Conservation (phyloP, 441 rosid genomes). For the Theobroma grandiflorum region DNA sequence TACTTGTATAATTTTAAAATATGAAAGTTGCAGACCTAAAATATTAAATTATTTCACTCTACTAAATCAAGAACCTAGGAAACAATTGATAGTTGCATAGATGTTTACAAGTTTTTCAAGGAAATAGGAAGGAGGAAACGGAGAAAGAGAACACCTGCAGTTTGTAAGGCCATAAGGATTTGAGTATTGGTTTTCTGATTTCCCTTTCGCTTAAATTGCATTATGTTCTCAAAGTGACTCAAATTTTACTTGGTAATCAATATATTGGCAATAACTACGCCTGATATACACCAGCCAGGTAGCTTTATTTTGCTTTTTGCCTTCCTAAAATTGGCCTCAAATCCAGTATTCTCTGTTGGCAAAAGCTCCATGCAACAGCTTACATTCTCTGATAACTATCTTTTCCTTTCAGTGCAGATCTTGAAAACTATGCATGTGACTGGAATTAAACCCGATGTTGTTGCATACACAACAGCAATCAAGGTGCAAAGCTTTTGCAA, state of each 20-base stretch:
- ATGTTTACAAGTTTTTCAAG: not conserved
- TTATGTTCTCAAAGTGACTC: not conserved
- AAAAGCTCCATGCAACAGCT: not conserved
- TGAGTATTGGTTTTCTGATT: not conserved
- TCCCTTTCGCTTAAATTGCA: not conserved
- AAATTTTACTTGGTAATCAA: not conserved
- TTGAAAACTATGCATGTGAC: constrained; percentile 73
- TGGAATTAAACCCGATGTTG: constrained; percentile 85
- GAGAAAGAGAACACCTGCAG: not conserved
- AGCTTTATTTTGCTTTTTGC: not conserved
- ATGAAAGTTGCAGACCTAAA: not conserved
- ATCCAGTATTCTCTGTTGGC: not conserved
- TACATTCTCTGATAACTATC: constrained; percentile 40
- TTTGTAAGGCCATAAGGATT: not conserved
- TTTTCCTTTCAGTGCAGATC: constrained; percentile 70
- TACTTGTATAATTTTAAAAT: not conserved
- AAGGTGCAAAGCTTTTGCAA: constrained; percentile 60
- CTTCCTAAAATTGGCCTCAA: not conserved
- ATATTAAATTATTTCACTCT: not conserved
- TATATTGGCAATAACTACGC: not conserved
- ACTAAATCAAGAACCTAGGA: not conserved
- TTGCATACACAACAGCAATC: constrained; percentile 91
- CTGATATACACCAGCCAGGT: not conserved
- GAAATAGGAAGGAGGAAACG: not conserved
- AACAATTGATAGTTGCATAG: not conserved